Evolutionary conservation across 371 early-diverging fungal species (phyloP).

Genomic region (Rhizopus sp.): DNA sequence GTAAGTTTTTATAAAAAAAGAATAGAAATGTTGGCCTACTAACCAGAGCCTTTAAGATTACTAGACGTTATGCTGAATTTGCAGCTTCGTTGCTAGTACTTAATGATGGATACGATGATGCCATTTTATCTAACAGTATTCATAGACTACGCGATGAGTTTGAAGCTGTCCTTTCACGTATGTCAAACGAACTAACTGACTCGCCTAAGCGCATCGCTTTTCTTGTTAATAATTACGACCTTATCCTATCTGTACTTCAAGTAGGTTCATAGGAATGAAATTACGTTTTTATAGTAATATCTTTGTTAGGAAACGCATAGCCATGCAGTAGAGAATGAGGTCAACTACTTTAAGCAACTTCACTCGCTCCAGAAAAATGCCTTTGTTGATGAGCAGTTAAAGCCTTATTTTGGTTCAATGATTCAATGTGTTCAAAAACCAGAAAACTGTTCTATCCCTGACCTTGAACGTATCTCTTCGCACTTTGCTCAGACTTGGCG

Average conservation of each 20-base stretch:
- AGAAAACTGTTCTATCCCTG: constrained; percentile 40
- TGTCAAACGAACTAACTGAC: constrained; percentile 75
- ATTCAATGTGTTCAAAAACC: constrained; percentile 73
- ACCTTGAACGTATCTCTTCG: constrained; percentile 66
- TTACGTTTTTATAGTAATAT: not conserved
- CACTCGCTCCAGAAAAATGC: constrained; percentile 71
- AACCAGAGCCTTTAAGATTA: constrained; percentile 27
- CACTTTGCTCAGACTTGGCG: constrained; percentile 86
- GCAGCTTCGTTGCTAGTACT: constrained; percentile 83
- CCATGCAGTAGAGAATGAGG: constrained; percentile 69
- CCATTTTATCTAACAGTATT: constrained; percentile 70
- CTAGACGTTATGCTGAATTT: constrained; percentile 88
- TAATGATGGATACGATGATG: constrained; percentile 86
- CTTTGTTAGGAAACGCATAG: constrained; percentile 63
- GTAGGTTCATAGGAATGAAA: constrained; percentile 13
- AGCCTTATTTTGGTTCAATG: constrained; percentile 76
- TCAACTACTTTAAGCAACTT: constrained; percentile 70
- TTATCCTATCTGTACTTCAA: constrained; percentile 75
- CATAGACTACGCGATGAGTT: constrained; percentile 78
- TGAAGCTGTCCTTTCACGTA: constrained; percentile 66
- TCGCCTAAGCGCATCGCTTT: constrained; percentile 72
- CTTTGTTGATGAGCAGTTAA: constrained; percentile 86
- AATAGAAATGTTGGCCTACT: not conserved
- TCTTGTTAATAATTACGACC: constrained; percentile 90
- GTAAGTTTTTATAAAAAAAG: constrained; percentile 43